These are phyloP conservation scores for Cinchona pubescens DNA, from an alignment of 257 asterid species.

Conservation along the genomic window DNA sequence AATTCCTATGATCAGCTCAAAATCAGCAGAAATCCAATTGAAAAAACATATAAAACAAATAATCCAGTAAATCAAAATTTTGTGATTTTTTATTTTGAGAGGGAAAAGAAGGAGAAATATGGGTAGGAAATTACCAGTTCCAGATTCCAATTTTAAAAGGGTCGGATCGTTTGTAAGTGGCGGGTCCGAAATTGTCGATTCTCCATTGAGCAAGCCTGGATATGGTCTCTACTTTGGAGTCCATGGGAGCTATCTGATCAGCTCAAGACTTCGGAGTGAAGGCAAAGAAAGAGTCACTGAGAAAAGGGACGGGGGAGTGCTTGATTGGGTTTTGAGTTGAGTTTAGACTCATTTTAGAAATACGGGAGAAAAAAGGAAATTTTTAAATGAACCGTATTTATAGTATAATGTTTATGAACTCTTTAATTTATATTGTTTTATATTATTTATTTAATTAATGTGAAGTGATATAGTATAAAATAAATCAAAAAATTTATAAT, in stretches of 20 bases:
- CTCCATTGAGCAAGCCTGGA: conserved; percentile 94
- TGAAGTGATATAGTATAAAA: no score
- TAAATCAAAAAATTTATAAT: no score
- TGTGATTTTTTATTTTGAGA: not conserved
- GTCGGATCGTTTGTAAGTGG: conserved; percentile 80
- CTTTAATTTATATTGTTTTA: no score
- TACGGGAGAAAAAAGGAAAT: no score
- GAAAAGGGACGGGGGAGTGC: not conserved
- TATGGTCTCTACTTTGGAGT: conserved; percentile 77
- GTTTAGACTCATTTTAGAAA: no score
- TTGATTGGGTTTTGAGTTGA: no score
- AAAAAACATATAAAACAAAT: not conserved
- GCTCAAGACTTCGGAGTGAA: not conserved
- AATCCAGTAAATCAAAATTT: not conserved
- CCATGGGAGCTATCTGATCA: conserved; percentile 22
- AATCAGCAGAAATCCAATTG: not conserved
- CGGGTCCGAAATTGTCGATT: conserved; percentile 66
- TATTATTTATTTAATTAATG: no score
- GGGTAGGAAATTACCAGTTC: conserved; percentile 65
- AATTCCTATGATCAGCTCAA: conserved; percentile 36
- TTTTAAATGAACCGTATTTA: no score
- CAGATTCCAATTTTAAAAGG: conserved; percentile 89
- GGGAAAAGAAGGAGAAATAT: not conserved
- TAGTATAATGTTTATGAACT: no score
- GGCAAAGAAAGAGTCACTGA: not conserved